These are phyloP conservation scores for Phytophthora multivora DNA, from an alignment of 352 stramenopile genomes.

Conservation along the genomic window DNA sequence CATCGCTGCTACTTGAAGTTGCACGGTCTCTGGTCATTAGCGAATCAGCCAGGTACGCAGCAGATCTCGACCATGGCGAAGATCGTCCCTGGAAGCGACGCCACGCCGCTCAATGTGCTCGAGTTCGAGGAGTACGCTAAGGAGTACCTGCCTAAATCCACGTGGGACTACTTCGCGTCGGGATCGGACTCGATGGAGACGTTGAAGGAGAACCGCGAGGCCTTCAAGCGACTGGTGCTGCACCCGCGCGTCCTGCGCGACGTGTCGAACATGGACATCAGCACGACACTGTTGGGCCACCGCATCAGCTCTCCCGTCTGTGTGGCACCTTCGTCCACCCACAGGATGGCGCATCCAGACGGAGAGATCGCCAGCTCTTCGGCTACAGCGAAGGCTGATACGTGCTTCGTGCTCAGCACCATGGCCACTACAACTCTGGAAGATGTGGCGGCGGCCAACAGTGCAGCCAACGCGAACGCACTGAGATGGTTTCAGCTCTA, in stretches of 20 bases:
- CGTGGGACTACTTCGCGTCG: conserved; percentile 91
- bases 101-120: conserved; percentile 82
- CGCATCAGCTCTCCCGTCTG: conserved; percentile 92
- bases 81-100: conserved; percentile 70
- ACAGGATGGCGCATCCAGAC: conserved; percentile 95
- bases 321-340: conserved; percentile 90
- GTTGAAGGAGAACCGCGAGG: conserved; percentile 80
- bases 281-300: conserved; percentile 91
- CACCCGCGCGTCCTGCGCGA: conserved; percentile 93
- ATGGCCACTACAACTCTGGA: conserved; percentile 51
- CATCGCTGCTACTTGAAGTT: conserved; percentile 23
- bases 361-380: conserved; percentile 89
- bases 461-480: conserved; percentile 58
- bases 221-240: conserved; percentile 94
- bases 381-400: conserved; percentile 85
- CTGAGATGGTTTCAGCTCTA: conserved; percentile 96
- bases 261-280: conserved; percentile 92
- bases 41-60: conserved; percentile 3
- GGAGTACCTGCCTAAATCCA: conserved; percentile 88
- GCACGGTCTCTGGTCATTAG: not conserved
- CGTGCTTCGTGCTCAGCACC: conserved; percentile 92
- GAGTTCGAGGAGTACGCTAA: conserved; percentile 90
- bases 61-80: conserved; percentile 37
- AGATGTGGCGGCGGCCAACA: conserved; percentile 58
- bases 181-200: conserved; percentile 92